These are phyloP conservation scores for Phaffia australis DNA, from an alignment of 768 basidiomycete species.

Conservation along the genomic window DNA sequence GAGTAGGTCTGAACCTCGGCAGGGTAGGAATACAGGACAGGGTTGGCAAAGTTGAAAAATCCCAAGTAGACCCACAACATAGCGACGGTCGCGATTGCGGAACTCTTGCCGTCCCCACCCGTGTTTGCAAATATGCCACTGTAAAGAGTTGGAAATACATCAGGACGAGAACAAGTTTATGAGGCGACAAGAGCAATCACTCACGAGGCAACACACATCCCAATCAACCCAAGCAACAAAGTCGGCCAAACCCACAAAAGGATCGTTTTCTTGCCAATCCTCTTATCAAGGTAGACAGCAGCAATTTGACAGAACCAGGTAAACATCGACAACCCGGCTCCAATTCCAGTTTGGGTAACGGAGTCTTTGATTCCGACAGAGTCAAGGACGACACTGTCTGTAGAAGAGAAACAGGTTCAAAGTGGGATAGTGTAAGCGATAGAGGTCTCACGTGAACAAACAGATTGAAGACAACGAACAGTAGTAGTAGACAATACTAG, in stretches of 20 bases:
- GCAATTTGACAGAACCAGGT: constrained; percentile 37
- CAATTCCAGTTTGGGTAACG: constrained; percentile 39
- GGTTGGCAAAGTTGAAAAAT: constrained; percentile 35
- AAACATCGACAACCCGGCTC: constrained; percentile 34
- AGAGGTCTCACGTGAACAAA: not conserved
- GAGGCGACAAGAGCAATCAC: constrained; percentile 4
- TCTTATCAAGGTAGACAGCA: constrained; percentile 34
- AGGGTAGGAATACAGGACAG: constrained; percentile 31
- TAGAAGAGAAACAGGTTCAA: not conserved
- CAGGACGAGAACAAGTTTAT: not conserved
- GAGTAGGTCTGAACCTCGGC: constrained; percentile 39
- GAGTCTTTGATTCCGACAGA: constrained; percentile 38
- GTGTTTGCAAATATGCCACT: constrained; percentile 34
- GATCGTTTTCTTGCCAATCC: constrained; percentile 35
- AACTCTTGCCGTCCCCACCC: constrained; percentile 27
- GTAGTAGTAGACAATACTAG: constrained; percentile 40
- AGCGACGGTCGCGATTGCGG: constrained; percentile 35
- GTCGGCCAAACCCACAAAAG: constrained; percentile 38
- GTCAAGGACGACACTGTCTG: constrained; percentile 33
- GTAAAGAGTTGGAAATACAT: not conserved
- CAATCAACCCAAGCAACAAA: constrained; percentile 33
- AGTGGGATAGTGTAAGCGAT: not conserved
- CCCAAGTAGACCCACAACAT: constrained; percentile 38
- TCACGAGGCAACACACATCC: constrained; percentile 33
- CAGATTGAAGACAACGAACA: constrained; percentile 26